phyloP scores from a whole-genome alignment of 2,329 filamentous ascomycete species.

The Neoascochyta sp. region DNA sequence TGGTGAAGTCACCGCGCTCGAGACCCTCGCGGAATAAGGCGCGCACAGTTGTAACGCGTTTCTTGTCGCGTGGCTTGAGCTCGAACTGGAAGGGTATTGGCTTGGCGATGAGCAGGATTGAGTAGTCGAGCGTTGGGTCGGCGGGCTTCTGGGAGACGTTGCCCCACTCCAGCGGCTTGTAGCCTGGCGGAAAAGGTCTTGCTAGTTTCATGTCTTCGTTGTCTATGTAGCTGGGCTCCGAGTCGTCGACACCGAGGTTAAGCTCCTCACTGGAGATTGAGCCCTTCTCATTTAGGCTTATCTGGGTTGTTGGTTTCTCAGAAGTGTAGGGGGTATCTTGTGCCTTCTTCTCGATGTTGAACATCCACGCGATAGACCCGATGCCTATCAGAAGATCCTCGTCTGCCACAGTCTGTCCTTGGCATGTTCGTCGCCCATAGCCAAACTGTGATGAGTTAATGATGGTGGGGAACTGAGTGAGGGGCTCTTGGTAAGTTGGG shows the following conservation, averaged over 20 bases:
- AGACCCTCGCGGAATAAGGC: slow-evolving; percentile 36
- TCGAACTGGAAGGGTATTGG: slow-evolving; percentile 45
- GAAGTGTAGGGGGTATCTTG: slow-evolving; percentile 12
- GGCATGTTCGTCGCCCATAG: slow-evolving; percentile 50
- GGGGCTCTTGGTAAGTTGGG: slow-evolving; percentile 53
- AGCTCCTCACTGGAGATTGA: slow-evolving; percentile 38
- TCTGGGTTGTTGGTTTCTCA: slow-evolving; percentile 11
- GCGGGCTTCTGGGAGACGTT: slow-evolving; percentile 20
- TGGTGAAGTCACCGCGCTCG: slow-evolving; percentile 39
- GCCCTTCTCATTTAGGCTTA: slow-evolving; percentile 33
- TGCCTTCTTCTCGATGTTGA: slow-evolving; percentile 35
- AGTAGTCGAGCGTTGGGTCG: slow-evolving; percentile 46
- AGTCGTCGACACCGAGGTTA: slow-evolving; percentile 23
- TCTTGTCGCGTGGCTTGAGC: slow-evolving; percentile 34
- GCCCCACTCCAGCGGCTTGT: slow-evolving; percentile 23
- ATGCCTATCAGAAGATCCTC: slow-evolving; percentile 43
- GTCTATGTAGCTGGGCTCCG: slow-evolving; percentile 18
- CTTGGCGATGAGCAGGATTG: slow-evolving; percentile 46
- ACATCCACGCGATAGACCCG: slow-evolving; percentile 46
- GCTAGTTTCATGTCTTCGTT: slow-evolving; percentile 8
- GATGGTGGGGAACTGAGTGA: slow-evolving; percentile 51
- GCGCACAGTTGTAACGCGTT: slow-evolving; percentile 31
- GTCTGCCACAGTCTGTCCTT: slow-evolving; percentile 43
- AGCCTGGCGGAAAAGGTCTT: slow-evolving; percentile 6
- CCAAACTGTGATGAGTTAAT: slow-evolving; percentile 55